Evolutionary conservation across 2,329 filamentous ascomycete genomes (phyloP), one percentile per base, ranked within the genome.

Genomic region (Didymella glomerata): DNA sequence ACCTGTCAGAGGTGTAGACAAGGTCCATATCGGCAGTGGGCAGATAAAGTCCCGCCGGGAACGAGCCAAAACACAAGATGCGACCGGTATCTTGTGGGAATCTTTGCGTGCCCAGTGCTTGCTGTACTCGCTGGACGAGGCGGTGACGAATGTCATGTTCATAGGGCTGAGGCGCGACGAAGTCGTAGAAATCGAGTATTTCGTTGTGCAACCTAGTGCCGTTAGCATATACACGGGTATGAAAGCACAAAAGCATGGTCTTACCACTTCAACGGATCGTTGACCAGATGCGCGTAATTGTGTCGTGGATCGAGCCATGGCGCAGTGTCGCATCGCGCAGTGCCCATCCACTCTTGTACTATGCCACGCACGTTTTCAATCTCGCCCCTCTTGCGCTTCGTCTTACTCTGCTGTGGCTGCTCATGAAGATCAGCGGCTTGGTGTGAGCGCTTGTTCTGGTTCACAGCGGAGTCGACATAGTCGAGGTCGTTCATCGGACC

Each of bases 21-120:
- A 99, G 82, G 74, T 99, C 95, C 88, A 99, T 96, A 73, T 99
- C 95, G 16, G 91, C 92, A 1, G 90, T 88, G 7, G 89, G 89
- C 10, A 92, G 81, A 72, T 91, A 91, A 7, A 86, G 70, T 9
- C 91, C 92, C 3, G 92, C 92, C 67, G 92, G 93, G 77, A 93
- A 99, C 0, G 95, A 98, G n/a, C 95, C 95, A 74, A 99, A 99
- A 10, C 89, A 84, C 32, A 85, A 82, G 8, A 97, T 81, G 48
- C 88, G 83, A 11, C 88, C 86, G 76, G 81, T 57, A 18, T 64
- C 60, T 18, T 66, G 61, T 13, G 66, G 62, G 24, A 71, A 68
- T 13, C 60, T 53, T 4, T 62, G 63, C 22, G 47, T 53, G 10
- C 67, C 82, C 69, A 96, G 83, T 2, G 84, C 82, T 18, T 74